Conservation (phyloP, 176 grass and related monocot species). For the Rhynchospora tenuis region DNA sequence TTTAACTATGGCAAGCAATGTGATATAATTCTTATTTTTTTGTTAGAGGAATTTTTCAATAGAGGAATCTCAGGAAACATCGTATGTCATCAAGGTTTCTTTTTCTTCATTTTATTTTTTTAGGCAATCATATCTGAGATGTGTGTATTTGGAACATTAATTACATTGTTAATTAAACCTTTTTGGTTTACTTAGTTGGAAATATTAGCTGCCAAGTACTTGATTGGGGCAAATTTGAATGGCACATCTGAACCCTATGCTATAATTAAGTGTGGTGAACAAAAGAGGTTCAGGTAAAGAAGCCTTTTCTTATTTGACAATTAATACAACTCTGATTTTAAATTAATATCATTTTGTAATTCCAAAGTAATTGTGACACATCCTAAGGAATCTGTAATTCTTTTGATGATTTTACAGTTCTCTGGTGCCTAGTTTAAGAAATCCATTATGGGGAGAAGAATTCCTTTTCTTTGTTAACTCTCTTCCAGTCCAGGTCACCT, state of each 20-base stretch:
- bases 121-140: neutral
- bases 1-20: conserved; percentile 5
- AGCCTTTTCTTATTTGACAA: neutral
- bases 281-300: conserved; percentile 64
- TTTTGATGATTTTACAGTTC: conserved; percentile 43
- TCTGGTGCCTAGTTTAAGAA: conserved; percentile 70
- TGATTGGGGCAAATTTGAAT: conserved; percentile 77
- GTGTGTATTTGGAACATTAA: neutral
- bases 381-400: neutral
- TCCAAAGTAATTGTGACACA: neutral
- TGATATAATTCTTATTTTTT: neutral
- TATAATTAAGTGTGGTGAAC: conserved; percentile 53
- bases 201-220: conserved; percentile 82
- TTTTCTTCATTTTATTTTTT: neutral
- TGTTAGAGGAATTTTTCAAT: neutral
- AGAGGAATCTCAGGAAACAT: conserved; percentile 18
- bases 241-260: conserved; percentile 80
- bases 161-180: neutral
- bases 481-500: conserved; percentile 63
- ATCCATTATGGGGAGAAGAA: conserved; percentile 86
- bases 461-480: conserved; percentile 69
- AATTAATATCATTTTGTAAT: neutral
- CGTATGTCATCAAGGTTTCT: conserved; percentile 12
- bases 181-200: conserved; percentile 46
- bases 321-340: neutral